These are phyloP conservation scores for Arabidopsis suecica DNA, from an alignment of 345 rosid species.

Conservation along the genomic window DNA sequence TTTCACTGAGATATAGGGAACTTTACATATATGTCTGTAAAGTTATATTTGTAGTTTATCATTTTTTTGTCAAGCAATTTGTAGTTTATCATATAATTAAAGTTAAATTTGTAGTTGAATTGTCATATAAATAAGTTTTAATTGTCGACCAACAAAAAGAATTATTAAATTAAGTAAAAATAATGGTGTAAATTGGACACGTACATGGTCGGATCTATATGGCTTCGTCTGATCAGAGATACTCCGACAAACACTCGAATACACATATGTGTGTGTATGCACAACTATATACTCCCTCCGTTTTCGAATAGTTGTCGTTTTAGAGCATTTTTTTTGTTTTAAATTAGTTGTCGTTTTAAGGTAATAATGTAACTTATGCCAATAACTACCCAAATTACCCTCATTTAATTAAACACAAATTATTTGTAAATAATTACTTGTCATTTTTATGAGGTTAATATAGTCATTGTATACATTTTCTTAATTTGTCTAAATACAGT, in stretches of 20 bases:
- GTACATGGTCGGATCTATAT: constrained; percentile 44
- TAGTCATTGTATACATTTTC: too few relatives aligned
- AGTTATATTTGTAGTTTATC: too few relatives aligned
- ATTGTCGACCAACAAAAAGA: constrained; percentile 19
- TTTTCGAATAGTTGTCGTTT: too few relatives aligned
- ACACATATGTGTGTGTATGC: constrained; percentile 42
- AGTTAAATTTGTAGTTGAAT: constrained; percentile 12
- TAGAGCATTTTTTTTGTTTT: too few relatives aligned
- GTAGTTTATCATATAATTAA: constrained; percentile 6
- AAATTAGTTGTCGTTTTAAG: too few relatives aligned
- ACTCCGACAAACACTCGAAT: constrained; percentile 47
- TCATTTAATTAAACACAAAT: too few relatives aligned
- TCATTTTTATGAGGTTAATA: too few relatives aligned
- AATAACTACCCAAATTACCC: too few relatives aligned
- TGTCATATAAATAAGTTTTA: constrained; percentile 9
- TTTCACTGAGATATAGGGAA: constrained; percentile 1
- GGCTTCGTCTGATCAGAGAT: constrained; percentile 47
- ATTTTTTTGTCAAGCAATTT: too few relatives aligned
- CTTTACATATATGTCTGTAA: background rate
- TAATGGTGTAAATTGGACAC: constrained; percentile 31
- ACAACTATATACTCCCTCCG: constrained; percentile 34
- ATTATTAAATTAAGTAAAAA: constrained; percentile 5
- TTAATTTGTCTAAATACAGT: too few relatives aligned
- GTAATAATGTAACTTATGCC: too few relatives aligned
- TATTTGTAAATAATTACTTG: too few relatives aligned